A percentile compares a stretch with the other conserved stretches of the same genome.
phyloP scores from a whole-genome alignment of 441 rosid species.

The Dalechampia spathulata region DNA sequence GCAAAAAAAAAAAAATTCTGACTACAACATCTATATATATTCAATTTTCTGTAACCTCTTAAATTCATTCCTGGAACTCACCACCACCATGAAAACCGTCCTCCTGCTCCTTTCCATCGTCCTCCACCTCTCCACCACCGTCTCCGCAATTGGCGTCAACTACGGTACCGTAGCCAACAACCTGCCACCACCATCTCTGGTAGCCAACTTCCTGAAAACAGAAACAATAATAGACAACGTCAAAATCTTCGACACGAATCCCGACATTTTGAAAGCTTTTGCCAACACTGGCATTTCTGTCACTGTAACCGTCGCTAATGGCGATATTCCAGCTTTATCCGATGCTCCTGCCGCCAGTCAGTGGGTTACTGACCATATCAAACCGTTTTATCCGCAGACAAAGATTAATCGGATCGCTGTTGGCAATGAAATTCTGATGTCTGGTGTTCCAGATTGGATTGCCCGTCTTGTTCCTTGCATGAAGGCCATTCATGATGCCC shows the following conservation, averaged over 20 bases:
- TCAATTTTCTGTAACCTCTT: too few relatives aligned
- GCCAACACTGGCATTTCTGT: constrained; percentile 49
- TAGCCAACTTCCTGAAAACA: constrained; percentile 52
- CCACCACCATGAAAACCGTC: constrained; percentile 15
- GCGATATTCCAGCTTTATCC: constrained; percentile 45
- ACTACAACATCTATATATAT: too few relatives aligned
- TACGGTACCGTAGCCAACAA: constrained; percentile 62
- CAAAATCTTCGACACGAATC: constrained; percentile 63
- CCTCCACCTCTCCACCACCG: constrained; percentile 14
- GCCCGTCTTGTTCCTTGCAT: constrained; percentile 52
- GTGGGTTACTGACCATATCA: constrained; percentile 43
- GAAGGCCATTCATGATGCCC: constrained; percentile 47
- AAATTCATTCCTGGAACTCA: too few relatives aligned
- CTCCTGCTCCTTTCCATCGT: constrained; percentile 11
- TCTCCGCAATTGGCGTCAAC: constrained; percentile 56
- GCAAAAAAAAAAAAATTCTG: too few relatives aligned
- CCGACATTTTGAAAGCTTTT: constrained; percentile 56
- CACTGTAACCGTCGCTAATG: constrained; percentile 58
- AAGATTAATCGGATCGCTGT: constrained; percentile 43
- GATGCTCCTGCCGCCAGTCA: constrained; percentile 35
- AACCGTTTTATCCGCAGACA: constrained; percentile 43
- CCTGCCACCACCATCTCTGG: constrained; percentile 67
- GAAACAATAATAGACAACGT: constrained; percentile 50
- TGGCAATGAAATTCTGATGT: constrained; percentile 62
- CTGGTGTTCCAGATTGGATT: constrained; percentile 38